A percentile compares a stretch with the other conserved stretches of the same genome.
Evolutionary conservation across 2,329 filamentous ascomycete species (phyloP).

Genomic region (Capronia americana): DNA sequence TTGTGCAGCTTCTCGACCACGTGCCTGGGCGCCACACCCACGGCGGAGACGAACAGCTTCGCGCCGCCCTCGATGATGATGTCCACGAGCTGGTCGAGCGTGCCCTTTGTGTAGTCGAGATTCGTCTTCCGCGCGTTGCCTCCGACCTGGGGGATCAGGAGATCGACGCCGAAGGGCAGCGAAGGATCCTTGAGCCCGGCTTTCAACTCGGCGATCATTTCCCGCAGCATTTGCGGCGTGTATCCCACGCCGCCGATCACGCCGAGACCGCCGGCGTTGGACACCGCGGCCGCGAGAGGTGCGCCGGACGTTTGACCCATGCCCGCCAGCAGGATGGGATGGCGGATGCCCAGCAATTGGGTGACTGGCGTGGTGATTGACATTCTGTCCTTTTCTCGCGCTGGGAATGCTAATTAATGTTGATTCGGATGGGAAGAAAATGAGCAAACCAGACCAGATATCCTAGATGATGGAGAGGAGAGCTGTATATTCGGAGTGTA

Average conservation of each 20-base stretch:
- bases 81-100: conserved; percentile 77
- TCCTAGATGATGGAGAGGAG: too few species aligned
- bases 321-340: conserved; percentile 40
- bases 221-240: conserved; percentile 74
- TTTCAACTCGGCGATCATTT: conserved; percentile 61
- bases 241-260: conserved; percentile 41
- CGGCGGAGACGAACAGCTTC: conserved; percentile 76
- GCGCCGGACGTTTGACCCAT: conserved; percentile 39
- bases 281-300: conserved; percentile 39
- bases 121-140: conserved; percentile 76
- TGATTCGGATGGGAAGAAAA: neutral
- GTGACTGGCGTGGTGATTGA: conserved; percentile 37
- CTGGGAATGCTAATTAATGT: neutral
- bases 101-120: conserved; percentile 83
- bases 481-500: neutral
- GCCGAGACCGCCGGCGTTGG: conserved; percentile 41
- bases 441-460: too few species aligned
- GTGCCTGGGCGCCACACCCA: conserved; percentile 74
- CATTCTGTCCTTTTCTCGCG: conserved; percentile 23
- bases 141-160: conserved; percentile 81
- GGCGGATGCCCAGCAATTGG: conserved; percentile 38
- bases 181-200: conserved; percentile 63
- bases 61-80: conserved; percentile 79
- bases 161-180: conserved; percentile 80
- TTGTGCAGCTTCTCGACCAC: conserved; percentile 74